These are phyloP conservation scores for Acanthamoeba culbertsoni DNA, from an alignment of 208 protist species.

Conservation along the genomic window DNA sequence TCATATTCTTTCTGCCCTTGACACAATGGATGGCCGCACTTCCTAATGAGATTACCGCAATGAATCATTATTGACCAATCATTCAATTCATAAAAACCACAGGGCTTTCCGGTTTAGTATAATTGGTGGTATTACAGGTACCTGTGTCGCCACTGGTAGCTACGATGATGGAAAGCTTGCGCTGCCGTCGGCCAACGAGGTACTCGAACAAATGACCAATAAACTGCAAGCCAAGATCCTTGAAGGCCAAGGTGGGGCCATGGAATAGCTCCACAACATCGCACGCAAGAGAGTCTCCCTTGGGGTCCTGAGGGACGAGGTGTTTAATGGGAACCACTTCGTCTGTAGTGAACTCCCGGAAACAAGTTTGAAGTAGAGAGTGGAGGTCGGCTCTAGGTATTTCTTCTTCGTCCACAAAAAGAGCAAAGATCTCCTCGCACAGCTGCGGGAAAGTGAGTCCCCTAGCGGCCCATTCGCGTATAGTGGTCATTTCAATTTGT, in stretches of 20 bases:
- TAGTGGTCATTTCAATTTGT: neutral
- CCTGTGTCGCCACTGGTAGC: constrained; percentile 64
- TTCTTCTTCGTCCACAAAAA: constrained; percentile 63
- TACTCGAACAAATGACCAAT: constrained; percentile 83
- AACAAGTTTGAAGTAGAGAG: constrained; percentile 54
- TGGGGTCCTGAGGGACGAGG: neutral
- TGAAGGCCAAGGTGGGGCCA: constrained; percentile 84
- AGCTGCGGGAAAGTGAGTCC: constrained; percentile 11
- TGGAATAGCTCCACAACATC: constrained; percentile 82
- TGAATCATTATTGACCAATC: neutral
- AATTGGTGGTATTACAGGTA: too few relatives aligned
- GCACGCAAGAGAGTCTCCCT: neutral
- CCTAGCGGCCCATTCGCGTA: constrained; percentile 39
- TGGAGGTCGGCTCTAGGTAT: constrained; percentile 65
- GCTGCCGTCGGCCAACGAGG: constrained; percentile 62
- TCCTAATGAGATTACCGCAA: constrained; percentile 66
- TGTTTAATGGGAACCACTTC: neutral
- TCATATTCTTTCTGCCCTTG: neutral
- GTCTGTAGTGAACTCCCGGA: neutral
- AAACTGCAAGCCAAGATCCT: constrained; percentile 85
- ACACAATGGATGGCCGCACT: constrained; percentile 75
- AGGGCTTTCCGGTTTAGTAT: too few relatives aligned
- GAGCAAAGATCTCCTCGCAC: neutral
- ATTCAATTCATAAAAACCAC: too few relatives aligned
- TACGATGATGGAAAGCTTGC: constrained; percentile 51